phyloP scores from a whole-genome alignment of 192 early-diverging fungal genomes.

The Kickxella alabastrina region DNA sequence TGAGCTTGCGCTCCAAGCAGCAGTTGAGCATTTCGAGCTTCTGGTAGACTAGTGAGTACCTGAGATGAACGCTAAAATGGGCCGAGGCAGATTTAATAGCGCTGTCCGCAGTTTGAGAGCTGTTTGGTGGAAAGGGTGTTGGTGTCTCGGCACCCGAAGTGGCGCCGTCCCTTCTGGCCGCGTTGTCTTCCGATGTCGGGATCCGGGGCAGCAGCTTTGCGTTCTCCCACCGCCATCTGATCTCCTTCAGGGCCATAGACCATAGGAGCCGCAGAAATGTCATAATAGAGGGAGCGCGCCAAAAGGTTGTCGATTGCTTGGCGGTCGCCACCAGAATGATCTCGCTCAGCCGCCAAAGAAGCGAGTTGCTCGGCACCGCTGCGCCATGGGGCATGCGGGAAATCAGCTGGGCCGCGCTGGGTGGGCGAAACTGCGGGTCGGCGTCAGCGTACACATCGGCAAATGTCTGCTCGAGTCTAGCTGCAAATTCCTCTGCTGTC shows the following conservation, averaged over 20 bases:
- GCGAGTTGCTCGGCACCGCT: conserved; percentile 36
- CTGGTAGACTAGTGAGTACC: conserved; percentile 66
- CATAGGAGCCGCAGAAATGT: conserved; percentile 67
- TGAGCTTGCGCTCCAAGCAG: conserved; percentile 56
- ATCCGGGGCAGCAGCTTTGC: conserved; percentile 54
- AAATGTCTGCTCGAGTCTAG: conserved; percentile 15
- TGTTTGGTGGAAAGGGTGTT: background rate
- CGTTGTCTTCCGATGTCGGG: conserved; percentile 23
- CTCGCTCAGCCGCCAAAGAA: conserved; percentile 50
- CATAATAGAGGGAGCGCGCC: conserved; percentile 56
- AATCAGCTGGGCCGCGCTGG: conserved; percentile 22
- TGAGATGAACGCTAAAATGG: conserved; percentile 54
- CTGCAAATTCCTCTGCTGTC: conserved; percentile 3
- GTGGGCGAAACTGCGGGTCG: conserved; percentile 1
- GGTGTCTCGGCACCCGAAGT: conserved; percentile 11
- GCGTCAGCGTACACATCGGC: conserved; percentile 14
- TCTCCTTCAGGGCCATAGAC: conserved; percentile 59
- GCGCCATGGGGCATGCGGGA: conserved; percentile 39
- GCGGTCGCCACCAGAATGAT: conserved; percentile 37
- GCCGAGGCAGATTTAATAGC: background rate
- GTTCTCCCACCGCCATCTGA: conserved; percentile 65
- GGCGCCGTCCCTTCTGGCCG: conserved; percentile 2
- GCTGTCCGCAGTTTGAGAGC: conserved; percentile 12
- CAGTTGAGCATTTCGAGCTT: conserved; percentile 82
- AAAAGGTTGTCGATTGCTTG: conserved; percentile 39